phyloP scores from a whole-genome alignment of 257 asterid genomes.

The Jacaranda mimosifolia region DNA sequence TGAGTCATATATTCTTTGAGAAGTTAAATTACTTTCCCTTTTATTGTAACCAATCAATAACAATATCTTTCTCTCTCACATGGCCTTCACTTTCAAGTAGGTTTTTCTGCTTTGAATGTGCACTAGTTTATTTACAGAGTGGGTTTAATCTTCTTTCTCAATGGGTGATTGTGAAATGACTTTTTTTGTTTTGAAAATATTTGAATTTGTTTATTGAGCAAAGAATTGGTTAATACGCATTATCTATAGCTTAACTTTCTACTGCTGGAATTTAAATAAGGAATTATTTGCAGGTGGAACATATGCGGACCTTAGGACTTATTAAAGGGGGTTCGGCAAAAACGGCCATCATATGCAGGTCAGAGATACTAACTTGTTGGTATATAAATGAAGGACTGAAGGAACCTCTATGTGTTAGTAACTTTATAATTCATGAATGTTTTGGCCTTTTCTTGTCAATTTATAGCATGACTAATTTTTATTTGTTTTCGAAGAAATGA shows the following conservation, averaged over 20 bases:
- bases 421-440: neutral
- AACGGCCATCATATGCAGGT: slow-evolving; percentile 90
- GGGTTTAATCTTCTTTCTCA: slow-evolving; percentile 7
- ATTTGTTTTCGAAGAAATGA: slow-evolving; percentile 7
- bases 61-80: neutral
- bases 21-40: neutral
- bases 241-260: slow-evolving; percentile 2
- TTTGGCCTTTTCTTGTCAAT: slow-evolving; percentile 11
- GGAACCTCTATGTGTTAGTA: neutral
- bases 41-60: neutral
- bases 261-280: slow-evolving; percentile 25
- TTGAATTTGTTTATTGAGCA: slow-evolving; percentile 10
- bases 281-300: slow-evolving; percentile 67
- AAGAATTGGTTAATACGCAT: neutral
- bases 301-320: slow-evolving; percentile 73
- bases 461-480: neutral
- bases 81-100: too few relatives aligned
- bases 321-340: slow-evolving; percentile 83
- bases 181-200: neutral
- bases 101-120: neutral
- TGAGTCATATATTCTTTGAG: neutral
- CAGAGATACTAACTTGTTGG: slow-evolving; percentile 30
- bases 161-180: slow-evolving; percentile 15
- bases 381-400: slow-evolving; percentile 3
- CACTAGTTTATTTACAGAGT: neutral